Evolutionary conservation across 768 basidiomycete species (phyloP), one percentile per base, ranked within the genome.

Genomic region (Pleurotus eryngii): DNA sequence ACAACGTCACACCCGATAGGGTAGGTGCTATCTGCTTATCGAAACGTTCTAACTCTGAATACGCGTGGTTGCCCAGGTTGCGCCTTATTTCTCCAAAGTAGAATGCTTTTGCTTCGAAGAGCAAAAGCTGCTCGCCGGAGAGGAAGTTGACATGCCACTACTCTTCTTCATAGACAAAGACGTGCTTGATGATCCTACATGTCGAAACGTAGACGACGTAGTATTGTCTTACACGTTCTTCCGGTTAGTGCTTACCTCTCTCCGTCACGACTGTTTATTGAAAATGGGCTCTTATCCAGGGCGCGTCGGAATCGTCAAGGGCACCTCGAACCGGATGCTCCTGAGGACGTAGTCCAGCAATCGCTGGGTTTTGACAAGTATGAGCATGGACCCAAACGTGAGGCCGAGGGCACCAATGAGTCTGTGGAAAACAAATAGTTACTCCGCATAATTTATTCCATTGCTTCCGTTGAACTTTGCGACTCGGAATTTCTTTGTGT

Each of bases 51-150:
- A 22, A 14, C 38, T 43, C 12, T 60, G 9, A 53, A 40, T 14
- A 18, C 43, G 18, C 18, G 48, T n/a, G 35, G 6, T 17, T 15
- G 6, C 37, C 17, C 66, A 98, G 96, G 82, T 98, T 63, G 97
- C 97, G 7, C 95, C 96, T 0, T 98, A 98, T 72, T 99, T 99
- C 68, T 94, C 95, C 50, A 99, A 99, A 75, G 94, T 99, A 11
- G 97, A 99, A 71, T 99, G 97, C 63, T 99, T 99, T 77, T 99
- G 97, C 72, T 99, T 99, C 63, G 97, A 99, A 70, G 97, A 99
- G 69, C 97, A 99, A 72, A 90, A 87, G 64, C 83, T 99, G 8
- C 77, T 97, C 22, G 95, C 95, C 0, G 88, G 89, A 26, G 97
- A 99, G 74, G 95, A 98, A 72, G 90, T 99, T 35, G 97, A 99